These are phyloP conservation scores for Microthlaspi erraticum DNA, from an alignment of 345 rosid genomes.

Conservation along the genomic window DNA sequence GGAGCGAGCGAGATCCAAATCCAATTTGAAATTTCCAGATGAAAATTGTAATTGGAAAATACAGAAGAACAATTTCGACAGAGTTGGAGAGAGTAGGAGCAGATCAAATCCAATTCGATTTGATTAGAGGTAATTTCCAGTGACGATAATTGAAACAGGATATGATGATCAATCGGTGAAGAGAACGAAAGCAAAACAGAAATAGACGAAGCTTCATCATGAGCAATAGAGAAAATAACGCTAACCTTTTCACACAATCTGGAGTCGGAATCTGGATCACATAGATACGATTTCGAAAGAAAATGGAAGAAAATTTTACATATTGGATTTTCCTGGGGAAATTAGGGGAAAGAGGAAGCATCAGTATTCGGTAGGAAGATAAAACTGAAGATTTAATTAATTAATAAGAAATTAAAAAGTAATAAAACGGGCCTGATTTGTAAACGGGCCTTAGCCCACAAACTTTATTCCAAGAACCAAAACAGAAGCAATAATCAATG, in stretches of 20 bases:
- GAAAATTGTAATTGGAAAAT: no score
- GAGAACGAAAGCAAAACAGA: neutral
- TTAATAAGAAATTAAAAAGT: neutral
- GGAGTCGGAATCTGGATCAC: neutral
- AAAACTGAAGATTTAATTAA: neutral
- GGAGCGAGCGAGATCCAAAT: slow-evolving; percentile 10
- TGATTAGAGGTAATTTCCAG: neutral
- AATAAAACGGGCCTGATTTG: neutral
- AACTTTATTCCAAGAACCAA: no score
- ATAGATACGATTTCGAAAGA: neutral
- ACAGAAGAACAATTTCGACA: neutral
- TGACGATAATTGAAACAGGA: neutral
- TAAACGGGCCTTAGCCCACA: neutral
- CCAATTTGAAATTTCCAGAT: neutral
- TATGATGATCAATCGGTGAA: slow-evolving; percentile 10
- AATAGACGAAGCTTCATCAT: neutral
- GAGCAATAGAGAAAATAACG: neutral
- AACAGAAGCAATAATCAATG: no score
- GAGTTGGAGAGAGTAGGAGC: neutral
- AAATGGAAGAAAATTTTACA: slow-evolving; percentile 13
- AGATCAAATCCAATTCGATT: neutral
- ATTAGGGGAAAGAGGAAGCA: slow-evolving; percentile 13
- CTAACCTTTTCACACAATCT: slow-evolving; percentile 24
- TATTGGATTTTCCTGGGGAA: neutral
- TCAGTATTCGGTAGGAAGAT: neutral